Evolutionary conservation across 139 green algal species (phyloP).

Genomic region (Pleodorina starrii): DNA sequence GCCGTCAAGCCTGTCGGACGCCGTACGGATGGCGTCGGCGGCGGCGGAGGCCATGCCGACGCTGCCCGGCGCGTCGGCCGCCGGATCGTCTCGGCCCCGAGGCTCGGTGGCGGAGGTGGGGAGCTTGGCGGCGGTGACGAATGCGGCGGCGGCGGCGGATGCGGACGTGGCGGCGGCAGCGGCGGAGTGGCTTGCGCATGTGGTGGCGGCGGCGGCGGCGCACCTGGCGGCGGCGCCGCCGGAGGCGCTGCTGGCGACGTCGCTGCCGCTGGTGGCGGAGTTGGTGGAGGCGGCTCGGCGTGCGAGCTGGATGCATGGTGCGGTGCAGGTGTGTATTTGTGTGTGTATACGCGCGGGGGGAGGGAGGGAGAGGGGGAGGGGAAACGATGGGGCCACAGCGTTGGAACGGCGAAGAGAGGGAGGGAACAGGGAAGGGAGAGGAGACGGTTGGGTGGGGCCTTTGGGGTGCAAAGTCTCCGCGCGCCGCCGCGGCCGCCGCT

Average conservation of each 20-base stretch:
- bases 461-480: too few relatives aligned
- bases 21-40: background rate
- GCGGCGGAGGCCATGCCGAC: constrained; percentile 20
- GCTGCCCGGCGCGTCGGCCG: background rate
- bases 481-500: too few relatives aligned
- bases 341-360: too few relatives aligned
- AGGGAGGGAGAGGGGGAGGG: too few relatives aligned
- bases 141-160: background rate
- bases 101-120: background rate
- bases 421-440: too few relatives aligned
- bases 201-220: background rate
- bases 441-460: too few relatives aligned
- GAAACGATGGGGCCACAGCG: too few relatives aligned
- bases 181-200: background rate
- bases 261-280: background rate
- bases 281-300: background rate
- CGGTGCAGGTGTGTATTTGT: background rate
- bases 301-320: constrained; percentile 1
- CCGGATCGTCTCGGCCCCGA: background rate
- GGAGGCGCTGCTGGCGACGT: background rate
- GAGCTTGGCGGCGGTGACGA: too few relatives aligned
- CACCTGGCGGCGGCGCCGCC: constrained; percentile 3
- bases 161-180: background rate
- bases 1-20: background rate
- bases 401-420: too few relatives aligned